Base-by-base conservation (phyloP, 352 stramenopile species). In the Phytophthora cactorum region DNA sequence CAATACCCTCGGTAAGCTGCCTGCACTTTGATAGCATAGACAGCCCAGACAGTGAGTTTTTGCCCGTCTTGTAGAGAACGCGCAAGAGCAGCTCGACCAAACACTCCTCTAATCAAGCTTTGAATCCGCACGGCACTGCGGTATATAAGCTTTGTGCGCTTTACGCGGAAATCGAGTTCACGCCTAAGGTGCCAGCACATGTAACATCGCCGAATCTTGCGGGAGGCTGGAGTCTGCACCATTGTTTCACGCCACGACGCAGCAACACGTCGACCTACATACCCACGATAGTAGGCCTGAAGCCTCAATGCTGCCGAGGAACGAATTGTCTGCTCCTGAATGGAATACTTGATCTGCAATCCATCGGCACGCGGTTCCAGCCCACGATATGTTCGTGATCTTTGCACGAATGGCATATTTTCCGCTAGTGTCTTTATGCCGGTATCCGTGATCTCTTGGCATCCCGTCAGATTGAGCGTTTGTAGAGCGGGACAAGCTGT, bases 391-490 rank as follows among this genome's bases (percentile, higher is more conserved):
- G 58, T 34, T 5, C 69, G 67, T 0, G 82, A 79, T 54, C 63
- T 64, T 32, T 84, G 79, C 3, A 95, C 84, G 57, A 89, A 95
- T 32, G 83, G 84, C 47, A 95, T 71, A 38, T 93, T 84, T 15
- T 87, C 77, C 0, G 74, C 79, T 31, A 95, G 69, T n/a, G 86
- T 93, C 17, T 50, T 57, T 34, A 95, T 77, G 0, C 86, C 84
- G 6, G 77, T 82, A 49, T 95, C 84, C 3, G 86, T 92, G 59
- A 95, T 91, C 38, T 95, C 81, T 53, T 90, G 75, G 41, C 86
- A 95, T 28, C 86, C 86, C 14, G 82, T 86, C 34, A 95, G 49
- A 38, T 92, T 91, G 10, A 95, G 75, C 22, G 82, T 72, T 56
- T 92, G 83, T 0, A 95, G 66, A 15, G 81, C 71, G 11, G 86